Conservation (phyloP, 2,329 filamentous ascomycete genomes). For the Exserohilum turcica region DNA sequence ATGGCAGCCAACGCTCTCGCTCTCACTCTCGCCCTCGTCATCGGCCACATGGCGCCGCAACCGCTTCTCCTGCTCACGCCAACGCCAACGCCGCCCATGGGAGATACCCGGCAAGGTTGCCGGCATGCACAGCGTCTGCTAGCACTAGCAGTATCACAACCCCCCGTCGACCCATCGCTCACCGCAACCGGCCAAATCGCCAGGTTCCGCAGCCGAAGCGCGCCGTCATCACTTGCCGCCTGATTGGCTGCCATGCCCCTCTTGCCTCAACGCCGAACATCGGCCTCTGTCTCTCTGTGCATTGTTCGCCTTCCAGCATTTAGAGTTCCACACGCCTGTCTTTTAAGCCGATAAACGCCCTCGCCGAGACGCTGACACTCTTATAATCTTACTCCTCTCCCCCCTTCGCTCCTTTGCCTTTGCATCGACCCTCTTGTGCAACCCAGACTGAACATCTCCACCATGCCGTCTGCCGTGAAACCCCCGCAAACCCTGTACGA, state of each 20-base stretch:
- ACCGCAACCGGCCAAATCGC: background rate
- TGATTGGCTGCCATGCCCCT: slow-evolving; percentile 33
- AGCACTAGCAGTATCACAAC: too few species aligned
- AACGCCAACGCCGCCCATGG: too few species aligned
- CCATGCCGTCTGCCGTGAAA: slow-evolving; percentile 76
- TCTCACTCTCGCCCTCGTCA: slow-evolving; percentile 21
- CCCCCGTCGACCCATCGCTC: slow-evolving; percentile 1
- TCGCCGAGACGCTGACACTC: slow-evolving; percentile 9
- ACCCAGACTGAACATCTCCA: slow-evolving; percentile 42
- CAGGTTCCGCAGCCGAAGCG: slow-evolving; percentile 11
- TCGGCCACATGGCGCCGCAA: slow-evolving; percentile 8
- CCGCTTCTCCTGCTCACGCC: slow-evolving; percentile 1
- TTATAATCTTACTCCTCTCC: slow-evolving; percentile 1
- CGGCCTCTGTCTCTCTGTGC: slow-evolving; percentile 35
- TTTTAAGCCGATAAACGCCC: slow-evolving; percentile 26
- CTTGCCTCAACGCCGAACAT: slow-evolving; percentile 35
- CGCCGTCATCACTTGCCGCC: slow-evolving; percentile 29
- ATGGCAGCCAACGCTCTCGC: slow-evolving; percentile 4
- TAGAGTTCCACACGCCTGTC: slow-evolving; percentile 33
- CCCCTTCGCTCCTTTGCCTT: background rate
- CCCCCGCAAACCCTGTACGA: slow-evolving; percentile 89
- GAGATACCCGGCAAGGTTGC: slow-evolving; percentile 11
- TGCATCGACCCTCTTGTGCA: slow-evolving; percentile 22
- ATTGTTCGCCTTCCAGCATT: slow-evolving; percentile 32
- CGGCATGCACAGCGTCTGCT: too few species aligned